Evolutionary conservation across 202 grass and related monocot species (phyloP), one percentile per base, ranked within the genome.

Genomic region (Schoenoplectus triqueter): DNA sequence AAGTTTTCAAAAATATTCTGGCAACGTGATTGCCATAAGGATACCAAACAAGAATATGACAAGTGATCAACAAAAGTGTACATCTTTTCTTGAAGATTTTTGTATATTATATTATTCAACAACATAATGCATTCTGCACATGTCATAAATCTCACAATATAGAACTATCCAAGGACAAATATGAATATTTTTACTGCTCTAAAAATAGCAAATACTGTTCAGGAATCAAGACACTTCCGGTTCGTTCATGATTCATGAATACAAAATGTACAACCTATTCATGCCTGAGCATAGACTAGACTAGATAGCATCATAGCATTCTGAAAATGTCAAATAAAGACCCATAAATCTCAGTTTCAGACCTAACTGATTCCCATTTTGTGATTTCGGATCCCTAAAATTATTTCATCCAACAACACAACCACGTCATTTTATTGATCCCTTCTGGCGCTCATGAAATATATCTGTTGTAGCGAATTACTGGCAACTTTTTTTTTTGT

Each of bases 351-450:
- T 76, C 11, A 76, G 73, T 55, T 76, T 7, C 73, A 76, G 73
- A 31, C 73, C 49, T n/a, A 76, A 76, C 20, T 39, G 2, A 78
- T 78, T 78, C 51, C 74, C 74, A 57, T 77, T 77, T 57, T 11
- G 1, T 77, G 17, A 77, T 77, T 78, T 78, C 52, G 51, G 21
- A 78, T 78, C 73, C 73, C 73, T 41, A 78, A 8, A 41, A 59
- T 9, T 59, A 78, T 78, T 59, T 78, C 10, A 78, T 78, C 73
- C 73, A 78, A 78, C 73, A 72, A 72, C 69, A 78, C 73, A 59
- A 4, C 14, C 73, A 77, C 20, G 56, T 55, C 51, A 55, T 56
- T 55, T 51, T 41, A 56, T 57, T 77, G 9, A 4, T 52, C 2
- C 14, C 3, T 59, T 77, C 6, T 57, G 20, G 0, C 56, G n/a